Evolutionary conservation across 805 yeast genomes (phyloP).

Genomic region (Lachancea cidri): DNA sequence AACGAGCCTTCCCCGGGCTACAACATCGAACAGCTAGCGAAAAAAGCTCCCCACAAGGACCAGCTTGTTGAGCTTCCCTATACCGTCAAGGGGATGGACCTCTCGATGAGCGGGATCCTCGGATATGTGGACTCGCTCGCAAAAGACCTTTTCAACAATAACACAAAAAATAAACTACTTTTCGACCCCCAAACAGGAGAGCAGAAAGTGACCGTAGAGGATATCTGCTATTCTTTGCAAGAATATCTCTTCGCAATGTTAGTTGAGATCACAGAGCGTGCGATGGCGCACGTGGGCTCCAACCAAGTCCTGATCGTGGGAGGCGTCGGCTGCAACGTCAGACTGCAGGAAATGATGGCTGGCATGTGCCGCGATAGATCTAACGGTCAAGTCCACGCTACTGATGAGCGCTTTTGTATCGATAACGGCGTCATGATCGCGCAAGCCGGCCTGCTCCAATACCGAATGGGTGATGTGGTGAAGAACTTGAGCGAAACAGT

Average conservation of each 20-base stretch:
- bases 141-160: constrained; percentile 50
- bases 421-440: constrained; percentile 99
- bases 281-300: constrained; percentile 94
- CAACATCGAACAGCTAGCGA: constrained; percentile 92
- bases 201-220: constrained; percentile 67
- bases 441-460: constrained; percentile 88
- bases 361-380: constrained; percentile 80
- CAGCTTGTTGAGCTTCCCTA: constrained; percentile 74
- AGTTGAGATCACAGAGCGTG: constrained; percentile 95
- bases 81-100: constrained; percentile 98
- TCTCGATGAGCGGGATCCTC: constrained; percentile 92
- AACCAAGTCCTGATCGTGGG: constrained; percentile 92
- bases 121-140: constrained; percentile 82
- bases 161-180: constrained; percentile 37
- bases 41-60: constrained; percentile 45
- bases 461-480: constrained; percentile 67
- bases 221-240: constrained; percentile 87
- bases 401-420: constrained; percentile 94
- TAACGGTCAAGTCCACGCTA: constrained; percentile 84
- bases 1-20: constrained; percentile 97
- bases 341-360: constrained; percentile 96
- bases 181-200: constrained; percentile 37
- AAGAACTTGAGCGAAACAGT: constrained; percentile 61
- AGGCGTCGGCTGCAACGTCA: constrained; percentile 94
- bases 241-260: constrained; percentile 93